A percentile compares a stretch with the other conserved stretches of the same genome.
Evolutionary conservation across 768 basidiomycete genomes (phyloP).

Genomic region (Tulasnella sp.): DNA sequence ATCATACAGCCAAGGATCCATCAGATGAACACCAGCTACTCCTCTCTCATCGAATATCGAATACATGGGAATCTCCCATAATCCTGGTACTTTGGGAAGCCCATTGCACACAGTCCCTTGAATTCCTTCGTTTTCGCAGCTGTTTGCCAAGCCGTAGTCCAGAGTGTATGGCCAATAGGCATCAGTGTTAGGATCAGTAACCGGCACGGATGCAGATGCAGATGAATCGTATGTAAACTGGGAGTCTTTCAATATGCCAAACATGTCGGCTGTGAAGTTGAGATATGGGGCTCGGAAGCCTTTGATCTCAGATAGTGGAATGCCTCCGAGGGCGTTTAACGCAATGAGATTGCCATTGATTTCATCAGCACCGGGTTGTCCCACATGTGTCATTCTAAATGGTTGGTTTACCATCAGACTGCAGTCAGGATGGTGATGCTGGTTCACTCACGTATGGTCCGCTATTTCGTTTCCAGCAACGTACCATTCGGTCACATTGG

Average conservation of each 20-base stretch:
- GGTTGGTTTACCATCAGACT: not conserved
- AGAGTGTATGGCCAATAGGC: slow-evolving; percentile 78
- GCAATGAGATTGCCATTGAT: slow-evolving; percentile 69
- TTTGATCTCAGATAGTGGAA: slow-evolving; percentile 46
- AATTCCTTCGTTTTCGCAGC: slow-evolving; percentile 37
- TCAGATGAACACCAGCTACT: slow-evolving; percentile 46
- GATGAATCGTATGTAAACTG: slow-evolving; percentile 64
- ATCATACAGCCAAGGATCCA: slow-evolving; percentile 66
- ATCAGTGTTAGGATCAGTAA: slow-evolving; percentile 52
- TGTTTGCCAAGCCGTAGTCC: slow-evolving; percentile 66
- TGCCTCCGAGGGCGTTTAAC: slow-evolving; percentile 64
- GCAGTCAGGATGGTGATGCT: not conserved
- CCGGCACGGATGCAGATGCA: slow-evolving; percentile 46
- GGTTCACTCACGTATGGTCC: slow-evolving; percentile 60
- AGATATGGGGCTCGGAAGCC: slow-evolving; percentile 74
- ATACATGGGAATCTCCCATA: slow-evolving; percentile 83
- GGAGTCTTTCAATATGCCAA: slow-evolving; percentile 40
- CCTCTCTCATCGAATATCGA: slow-evolving; percentile 54
- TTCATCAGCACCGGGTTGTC: slow-evolving; percentile 45
- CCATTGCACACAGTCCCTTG: slow-evolving; percentile 44
- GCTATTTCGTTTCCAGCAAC: slow-evolving; percentile 76
- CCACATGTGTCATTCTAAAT: slow-evolving; percentile 67
- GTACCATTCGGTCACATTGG: slow-evolving; percentile 65
- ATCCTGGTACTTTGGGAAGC: slow-evolving; percentile 54
- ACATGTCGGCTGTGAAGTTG: slow-evolving; percentile 49